A percentile compares a stretch with the other conserved stretches of the same genome.
Evolutionary conservation across 768 basidiomycete species (phyloP).

Genomic region (Tulasnella sp.): DNA sequence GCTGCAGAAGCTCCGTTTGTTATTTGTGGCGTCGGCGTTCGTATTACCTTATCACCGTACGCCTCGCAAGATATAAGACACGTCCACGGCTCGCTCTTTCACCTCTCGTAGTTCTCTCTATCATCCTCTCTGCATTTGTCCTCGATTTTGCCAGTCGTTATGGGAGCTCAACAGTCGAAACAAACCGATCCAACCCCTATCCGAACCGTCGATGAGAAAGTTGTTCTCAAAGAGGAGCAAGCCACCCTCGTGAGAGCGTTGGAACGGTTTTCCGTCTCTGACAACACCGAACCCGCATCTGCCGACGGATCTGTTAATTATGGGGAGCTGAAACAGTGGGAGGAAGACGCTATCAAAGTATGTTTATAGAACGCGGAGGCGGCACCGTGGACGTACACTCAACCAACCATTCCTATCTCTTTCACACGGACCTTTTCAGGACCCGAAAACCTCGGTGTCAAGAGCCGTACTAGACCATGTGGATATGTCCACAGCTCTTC

Average conservation of each 20-base stretch:
- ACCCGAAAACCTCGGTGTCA: constrained; percentile 45
- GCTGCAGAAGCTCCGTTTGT: background rate
- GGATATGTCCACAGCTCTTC: constrained; percentile 59
- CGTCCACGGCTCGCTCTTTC: background rate
- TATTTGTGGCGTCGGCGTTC: background rate
- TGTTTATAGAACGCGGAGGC: background rate
- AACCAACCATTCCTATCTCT: background rate
- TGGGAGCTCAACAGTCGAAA: constrained; percentile 20
- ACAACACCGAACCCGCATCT: constrained; percentile 14
- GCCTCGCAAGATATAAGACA: background rate
- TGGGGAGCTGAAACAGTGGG: constrained; percentile 63
- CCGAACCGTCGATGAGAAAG: constrained; percentile 7
- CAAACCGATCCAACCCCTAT: background rate
- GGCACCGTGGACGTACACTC: background rate
- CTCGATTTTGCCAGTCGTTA: background rate
- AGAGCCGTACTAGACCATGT: constrained; percentile 69
- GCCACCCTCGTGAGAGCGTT: background rate
- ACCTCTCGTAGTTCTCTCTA: background rate
- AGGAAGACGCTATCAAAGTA: constrained; percentile 39
- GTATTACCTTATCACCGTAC: background rate
- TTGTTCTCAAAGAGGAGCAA: background rate
- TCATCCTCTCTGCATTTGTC: background rate
- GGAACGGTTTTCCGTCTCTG: background rate
- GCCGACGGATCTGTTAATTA: constrained; percentile 58
- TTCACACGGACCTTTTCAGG: constrained; percentile 2